These are phyloP conservation scores for Lolium perenne DNA, from an alignment of 176 grass and related monocot genomes.

Conservation along the genomic window DNA sequence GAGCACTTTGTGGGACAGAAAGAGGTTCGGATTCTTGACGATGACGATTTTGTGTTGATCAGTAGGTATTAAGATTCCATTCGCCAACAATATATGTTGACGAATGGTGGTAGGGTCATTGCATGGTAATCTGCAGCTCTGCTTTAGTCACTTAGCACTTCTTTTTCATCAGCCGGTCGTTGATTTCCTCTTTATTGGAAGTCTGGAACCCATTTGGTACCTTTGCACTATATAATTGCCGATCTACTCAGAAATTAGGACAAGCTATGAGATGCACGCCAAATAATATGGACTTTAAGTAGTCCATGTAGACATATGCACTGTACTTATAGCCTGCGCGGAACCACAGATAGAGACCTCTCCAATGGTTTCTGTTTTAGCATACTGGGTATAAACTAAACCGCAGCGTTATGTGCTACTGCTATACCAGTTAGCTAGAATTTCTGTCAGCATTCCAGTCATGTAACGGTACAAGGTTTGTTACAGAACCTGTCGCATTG, in stretches of 20 bases:
- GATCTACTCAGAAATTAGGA: neutral
- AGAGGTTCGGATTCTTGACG: constrained; percentile 62
- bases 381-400: neutral
- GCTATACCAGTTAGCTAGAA: neutral
- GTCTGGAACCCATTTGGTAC: neutral
- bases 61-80: constrained; percentile 61
- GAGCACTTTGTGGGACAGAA: constrained; percentile 77
- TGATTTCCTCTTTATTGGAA: neutral
- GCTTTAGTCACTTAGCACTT: neutral
- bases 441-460: neutral
- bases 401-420: neutral
- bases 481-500: neutral
- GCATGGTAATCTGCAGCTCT: neutral
- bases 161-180: neutral
- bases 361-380: neutral
- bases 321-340: neutral
- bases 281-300: neutral
- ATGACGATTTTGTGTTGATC: constrained; percentile 79
- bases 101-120: neutral
- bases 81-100: neutral
- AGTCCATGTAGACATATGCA: neutral
- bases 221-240: neutral
- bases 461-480: neutral
- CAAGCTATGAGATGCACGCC: neutral
- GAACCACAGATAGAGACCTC: neutral